phyloP scores from a whole-genome alignment of 2,329 filamentous ascomycete genomes.

The Akanthomyces dipterigenus region DNA sequence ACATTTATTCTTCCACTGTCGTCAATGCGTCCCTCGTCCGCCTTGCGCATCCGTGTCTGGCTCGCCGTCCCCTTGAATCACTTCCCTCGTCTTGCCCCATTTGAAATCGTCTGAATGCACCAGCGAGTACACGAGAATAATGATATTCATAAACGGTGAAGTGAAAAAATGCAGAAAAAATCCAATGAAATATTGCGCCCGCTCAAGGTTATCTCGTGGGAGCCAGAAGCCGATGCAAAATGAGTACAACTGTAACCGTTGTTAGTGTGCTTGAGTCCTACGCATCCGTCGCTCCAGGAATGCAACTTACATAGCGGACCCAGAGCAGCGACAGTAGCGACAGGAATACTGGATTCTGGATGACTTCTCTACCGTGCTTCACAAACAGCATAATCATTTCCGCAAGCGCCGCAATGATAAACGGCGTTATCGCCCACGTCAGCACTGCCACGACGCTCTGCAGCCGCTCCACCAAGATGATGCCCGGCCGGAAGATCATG shows the following conservation, averaged over 20 bases:
- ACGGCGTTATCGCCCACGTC: slow-evolving; percentile 39
- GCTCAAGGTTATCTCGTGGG: slow-evolving; percentile 31
- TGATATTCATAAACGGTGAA: slow-evolving; percentile 37
- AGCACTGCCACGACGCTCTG: slow-evolving; percentile 39
- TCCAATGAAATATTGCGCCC: slow-evolving; percentile 32
- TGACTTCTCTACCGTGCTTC: slow-evolving; percentile 25
- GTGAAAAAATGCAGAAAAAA: slow-evolving; percentile 30
- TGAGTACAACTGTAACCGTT: slow-evolving; percentile 28
- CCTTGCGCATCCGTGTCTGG: slow-evolving; percentile 15
- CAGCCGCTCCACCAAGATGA: slow-evolving; percentile 35
- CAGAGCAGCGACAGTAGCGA: slow-evolving; percentile 31
- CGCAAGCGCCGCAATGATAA: slow-evolving; percentile 35
- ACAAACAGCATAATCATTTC: slow-evolving; percentile 30
- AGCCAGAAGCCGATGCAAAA: slow-evolving; percentile 37
- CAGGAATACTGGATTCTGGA: slow-evolving; percentile 30
- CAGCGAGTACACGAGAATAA: slow-evolving; percentile 35
- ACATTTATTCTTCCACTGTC: too few relatives aligned
- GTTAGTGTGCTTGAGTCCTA: background rate
- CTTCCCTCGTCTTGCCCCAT: slow-evolving; percentile 39
- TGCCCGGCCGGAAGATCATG: slow-evolving; percentile 38
- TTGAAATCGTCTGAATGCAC: slow-evolving; percentile 38
- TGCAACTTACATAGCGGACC: slow-evolving; percentile 33
- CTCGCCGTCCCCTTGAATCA: slow-evolving; percentile 23
- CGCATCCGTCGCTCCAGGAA: slow-evolving; percentile 10
- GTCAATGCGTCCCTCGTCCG: slow-evolving; percentile 17